Evolutionary conservation across 2,329 filamentous ascomycete species (phyloP).

Genomic region (Trichoderma arundinaceum): DNA sequence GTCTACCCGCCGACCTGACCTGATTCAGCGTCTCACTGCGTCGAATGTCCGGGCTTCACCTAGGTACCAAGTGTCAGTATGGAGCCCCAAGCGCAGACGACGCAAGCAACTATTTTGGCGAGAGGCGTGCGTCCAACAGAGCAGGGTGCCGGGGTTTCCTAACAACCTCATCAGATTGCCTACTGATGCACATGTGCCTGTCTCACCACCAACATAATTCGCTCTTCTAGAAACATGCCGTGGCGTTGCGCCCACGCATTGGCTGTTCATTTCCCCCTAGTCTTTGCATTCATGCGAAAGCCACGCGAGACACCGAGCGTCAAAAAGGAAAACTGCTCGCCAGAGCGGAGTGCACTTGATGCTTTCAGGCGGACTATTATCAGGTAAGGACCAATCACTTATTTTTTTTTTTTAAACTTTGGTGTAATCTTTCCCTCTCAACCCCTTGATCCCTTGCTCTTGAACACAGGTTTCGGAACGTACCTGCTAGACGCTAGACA

Average conservation of each 20-base stretch:
- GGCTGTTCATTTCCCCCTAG: constrained; percentile 29
- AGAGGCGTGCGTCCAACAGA: constrained; percentile 15
- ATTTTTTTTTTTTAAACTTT: neutral
- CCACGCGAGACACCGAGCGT: constrained; percentile 29
- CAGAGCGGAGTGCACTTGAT: neutral
- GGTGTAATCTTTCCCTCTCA: no score
- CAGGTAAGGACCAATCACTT: no score
- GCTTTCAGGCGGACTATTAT: neutral
- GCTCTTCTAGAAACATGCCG: constrained; percentile 30
- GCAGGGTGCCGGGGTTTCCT: constrained; percentile 24
- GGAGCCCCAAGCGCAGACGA: neutral
- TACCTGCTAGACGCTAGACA: constrained; percentile 7
- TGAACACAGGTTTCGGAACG: neutral
- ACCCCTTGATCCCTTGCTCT: neutral
- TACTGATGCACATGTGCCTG: constrained; percentile 15
- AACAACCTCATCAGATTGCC: constrained; percentile 26
- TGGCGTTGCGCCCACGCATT: constrained; percentile 19
- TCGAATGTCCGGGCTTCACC: neutral
- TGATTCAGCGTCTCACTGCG: constrained; percentile 19
- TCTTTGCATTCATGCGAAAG: constrained; percentile 24
- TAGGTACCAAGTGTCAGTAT: neutral
- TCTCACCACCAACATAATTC: constrained; percentile 27
- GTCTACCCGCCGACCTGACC: neutral
- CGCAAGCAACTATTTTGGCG: constrained; percentile 4
- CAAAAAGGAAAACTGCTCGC: neutral